phyloP scores from a whole-genome alignment of 441 rosid genomes.

The Breynia disticha region DNA sequence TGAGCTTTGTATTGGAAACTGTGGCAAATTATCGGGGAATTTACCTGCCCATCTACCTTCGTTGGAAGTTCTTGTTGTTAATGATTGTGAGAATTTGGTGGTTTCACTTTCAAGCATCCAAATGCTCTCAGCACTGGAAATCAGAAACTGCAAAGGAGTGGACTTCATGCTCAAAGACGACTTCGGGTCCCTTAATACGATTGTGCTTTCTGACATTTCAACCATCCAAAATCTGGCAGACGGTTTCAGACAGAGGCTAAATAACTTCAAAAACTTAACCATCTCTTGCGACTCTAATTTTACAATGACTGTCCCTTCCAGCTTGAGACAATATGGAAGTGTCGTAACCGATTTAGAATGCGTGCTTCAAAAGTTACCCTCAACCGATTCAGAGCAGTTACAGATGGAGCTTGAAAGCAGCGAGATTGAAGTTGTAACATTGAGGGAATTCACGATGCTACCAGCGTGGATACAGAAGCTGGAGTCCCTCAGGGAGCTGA shows the following conservation, averaged over 20 bases:
- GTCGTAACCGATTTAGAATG: not conserved
- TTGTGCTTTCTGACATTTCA: not conserved
- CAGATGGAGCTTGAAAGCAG: not conserved
- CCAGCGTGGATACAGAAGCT: not conserved
- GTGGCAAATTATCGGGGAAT: not conserved
- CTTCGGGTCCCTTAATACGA: not conserved
- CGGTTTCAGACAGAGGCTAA: not conserved
- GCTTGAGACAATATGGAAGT: too few species aligned
- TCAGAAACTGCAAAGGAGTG: not conserved
- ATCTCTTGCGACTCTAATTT: not conserved
- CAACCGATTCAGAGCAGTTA: not conserved
- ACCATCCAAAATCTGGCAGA: not conserved
- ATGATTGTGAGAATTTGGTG: not conserved
- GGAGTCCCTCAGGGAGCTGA: not conserved
- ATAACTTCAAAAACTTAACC: not conserved
- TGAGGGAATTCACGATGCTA: not conserved
- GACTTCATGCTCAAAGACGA: not conserved
- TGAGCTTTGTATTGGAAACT: conserved; percentile 3
- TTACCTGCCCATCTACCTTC: not conserved
- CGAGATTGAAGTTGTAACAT: not conserved
- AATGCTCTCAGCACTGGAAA: not conserved
- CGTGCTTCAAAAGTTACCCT: not conserved
- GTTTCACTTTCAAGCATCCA: not conserved
- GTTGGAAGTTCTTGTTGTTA: not conserved
- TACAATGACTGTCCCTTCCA: not conserved